Base-by-base conservation (phyloP, 345 rosid genomes). In the Raphanus sativus region DNA sequence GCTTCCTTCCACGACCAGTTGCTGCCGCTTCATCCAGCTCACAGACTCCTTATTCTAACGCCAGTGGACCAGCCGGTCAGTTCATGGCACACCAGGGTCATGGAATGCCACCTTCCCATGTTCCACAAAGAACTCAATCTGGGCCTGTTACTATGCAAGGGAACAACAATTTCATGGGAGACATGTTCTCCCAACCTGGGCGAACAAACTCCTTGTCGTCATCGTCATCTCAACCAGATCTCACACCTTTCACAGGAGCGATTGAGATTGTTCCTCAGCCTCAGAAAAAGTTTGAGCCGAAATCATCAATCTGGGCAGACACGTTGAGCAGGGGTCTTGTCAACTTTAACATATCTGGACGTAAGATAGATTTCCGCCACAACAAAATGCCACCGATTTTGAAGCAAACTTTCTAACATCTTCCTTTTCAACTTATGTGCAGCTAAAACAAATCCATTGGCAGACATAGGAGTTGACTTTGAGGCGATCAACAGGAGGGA, bases 381-480 rank as follows among this genome's bases (percentile, higher is more conserved):
- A 64, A 12, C 6, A 10, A 33, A 33, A 8, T 11, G 3, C 36
- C 16, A 21, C 2, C 1, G 16, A 59, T 32, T 55, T 64, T 25
- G 11, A 80, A 80, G 40, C 21, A 24, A 29, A 64, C 26, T 15
- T 24, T 74, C 69, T 80, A 58, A 80, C 76, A 32, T 56, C 6
- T 56, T 29, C 3, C 0, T 64, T 12, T 62, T 42, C 32, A 0
- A 21, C 58, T n/a, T 63, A 4, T 76, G 33, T 71, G 84, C 95
- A 94, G 99, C 98, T 70, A 95, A 95, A 87, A 89, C 86, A 77
- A 95, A 95, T 81, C 99, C 99, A 17, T 70, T 92, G 81, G 84
- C 99, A 6, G 98, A 92, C 75, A 92, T 95, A 73, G 99, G 99
- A 75, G 80, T 95, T n/a, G 99, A 95, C 86, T 95, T 95, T 21